Conservation (phyloP, 2,329 filamentous ascomycete species). For the Trichoderma atroviride region DNA sequence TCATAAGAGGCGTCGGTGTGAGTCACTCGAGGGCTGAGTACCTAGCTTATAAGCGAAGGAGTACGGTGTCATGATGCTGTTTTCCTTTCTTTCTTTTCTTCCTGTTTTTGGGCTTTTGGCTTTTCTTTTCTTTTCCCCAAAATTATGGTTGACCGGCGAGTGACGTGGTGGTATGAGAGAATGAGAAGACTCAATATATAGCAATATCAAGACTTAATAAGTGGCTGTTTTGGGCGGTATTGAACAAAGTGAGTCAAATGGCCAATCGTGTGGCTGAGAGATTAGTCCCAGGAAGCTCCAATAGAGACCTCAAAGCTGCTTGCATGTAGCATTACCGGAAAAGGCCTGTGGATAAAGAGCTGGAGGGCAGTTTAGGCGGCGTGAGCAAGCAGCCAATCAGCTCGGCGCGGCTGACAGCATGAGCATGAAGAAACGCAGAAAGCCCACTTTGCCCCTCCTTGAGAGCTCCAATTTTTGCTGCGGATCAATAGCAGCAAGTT, state of each 20-base stretch:
- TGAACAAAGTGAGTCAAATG: not conserved
- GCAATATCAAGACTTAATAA: not conserved
- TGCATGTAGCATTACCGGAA: not conserved
- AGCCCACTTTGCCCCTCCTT: slow-evolving; percentile 20
- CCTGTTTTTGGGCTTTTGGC: not conserved
- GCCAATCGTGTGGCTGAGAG: not conserved
- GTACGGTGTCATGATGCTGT: slow-evolving; percentile 2
- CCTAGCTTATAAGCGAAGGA: slow-evolving; percentile 5
- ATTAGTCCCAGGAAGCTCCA: not conserved
- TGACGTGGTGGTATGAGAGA: not conserved
- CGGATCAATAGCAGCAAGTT: slow-evolving; percentile 2
- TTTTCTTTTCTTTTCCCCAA: not conserved
- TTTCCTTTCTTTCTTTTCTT: not conserved
- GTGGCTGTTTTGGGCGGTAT: not conserved
- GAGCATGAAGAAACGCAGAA: slow-evolving; percentile 4
- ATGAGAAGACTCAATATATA: not conserved
- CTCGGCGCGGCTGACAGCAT: slow-evolving; percentile 4
- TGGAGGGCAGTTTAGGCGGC: not conserved
- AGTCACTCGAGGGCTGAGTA: slow-evolving; percentile 31
- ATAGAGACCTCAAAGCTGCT: not conserved
- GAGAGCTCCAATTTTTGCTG: slow-evolving; percentile 7
- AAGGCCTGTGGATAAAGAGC: not conserved
- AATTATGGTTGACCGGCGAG: not conserved
- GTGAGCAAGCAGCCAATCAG: slow-evolving; percentile 6
- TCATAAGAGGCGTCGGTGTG: slow-evolving; percentile 42